Percentiles rank a stretch among this genome's conserved stretches.
phyloP scores from a whole-genome alignment of 1,139 yeast species.

The Diutina scorzettiae region DNA sequence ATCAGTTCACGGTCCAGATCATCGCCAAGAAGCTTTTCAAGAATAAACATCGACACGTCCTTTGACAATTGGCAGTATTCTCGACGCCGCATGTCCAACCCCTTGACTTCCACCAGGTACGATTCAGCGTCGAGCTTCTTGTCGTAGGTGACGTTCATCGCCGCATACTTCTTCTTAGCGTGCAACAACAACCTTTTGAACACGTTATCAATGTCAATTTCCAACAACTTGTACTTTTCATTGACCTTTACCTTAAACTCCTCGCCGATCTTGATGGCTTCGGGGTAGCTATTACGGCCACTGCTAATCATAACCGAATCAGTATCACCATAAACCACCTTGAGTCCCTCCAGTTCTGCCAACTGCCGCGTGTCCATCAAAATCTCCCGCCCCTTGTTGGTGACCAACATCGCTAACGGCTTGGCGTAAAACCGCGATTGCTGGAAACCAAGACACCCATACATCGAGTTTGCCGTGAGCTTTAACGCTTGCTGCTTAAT shows the following conservation, averaged over 20 bases:
- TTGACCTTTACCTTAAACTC: slow-evolving; percentile 79
- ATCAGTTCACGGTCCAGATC: slow-evolving; percentile 74
- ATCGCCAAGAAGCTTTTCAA: slow-evolving; percentile 54
- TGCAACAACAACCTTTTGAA: slow-evolving; percentile 77
- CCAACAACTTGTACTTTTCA: slow-evolving; percentile 75
- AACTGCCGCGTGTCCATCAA: slow-evolving; percentile 86
- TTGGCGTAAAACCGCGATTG: slow-evolving; percentile 91
- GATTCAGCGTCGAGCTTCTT: slow-evolving; percentile 39
- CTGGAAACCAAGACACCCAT: slow-evolving; percentile 93
- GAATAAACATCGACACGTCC: slow-evolving; percentile 68
- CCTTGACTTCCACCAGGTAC: slow-evolving; percentile 73
- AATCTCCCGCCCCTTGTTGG: slow-evolving; percentile 92
- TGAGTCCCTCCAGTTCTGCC: slow-evolving; percentile 72
- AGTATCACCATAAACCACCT: slow-evolving; percentile 96
- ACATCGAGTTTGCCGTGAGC: slow-evolving; percentile 97
- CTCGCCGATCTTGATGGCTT: slow-evolving; percentile 75
- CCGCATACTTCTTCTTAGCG: slow-evolving; percentile 98
- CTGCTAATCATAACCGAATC: slow-evolving; percentile 99
- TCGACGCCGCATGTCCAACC: slow-evolving; percentile 94
- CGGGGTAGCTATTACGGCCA: slow-evolving; percentile 53
- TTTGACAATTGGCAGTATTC: slow-evolving; percentile 91
- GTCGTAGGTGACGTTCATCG: slow-evolving; percentile 48
- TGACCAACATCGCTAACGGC: slow-evolving; percentile 91
- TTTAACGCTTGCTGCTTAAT: slow-evolving; percentile 94
- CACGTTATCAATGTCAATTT: slow-evolving; percentile 90